Evolutionary conservation across 257 asterid genomes (phyloP).

Genomic region (Penstemon barbatus): DNA sequence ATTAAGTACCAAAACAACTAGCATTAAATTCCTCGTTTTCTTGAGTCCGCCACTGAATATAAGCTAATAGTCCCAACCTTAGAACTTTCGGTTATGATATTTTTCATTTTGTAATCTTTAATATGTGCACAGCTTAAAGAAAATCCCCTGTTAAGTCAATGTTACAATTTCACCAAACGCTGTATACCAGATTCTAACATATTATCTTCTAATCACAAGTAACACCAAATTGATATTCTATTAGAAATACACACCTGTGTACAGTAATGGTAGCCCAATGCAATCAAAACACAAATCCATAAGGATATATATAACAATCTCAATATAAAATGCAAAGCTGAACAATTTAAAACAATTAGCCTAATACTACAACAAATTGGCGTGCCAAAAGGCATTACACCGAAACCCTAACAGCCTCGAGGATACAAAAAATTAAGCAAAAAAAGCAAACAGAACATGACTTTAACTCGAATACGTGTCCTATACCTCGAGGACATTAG

Average conservation of each 20-base stretch:
- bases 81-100: not conserved
- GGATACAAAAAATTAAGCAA: not conserved
- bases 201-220: conserved; percentile 1
- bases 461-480: not conserved
- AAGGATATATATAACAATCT: not conserved
- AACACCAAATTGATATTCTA: not conserved
- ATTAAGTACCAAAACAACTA: not conserved
- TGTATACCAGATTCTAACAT: not conserved
- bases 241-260: not conserved
- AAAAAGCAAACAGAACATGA: not conserved
- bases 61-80: not conserved
- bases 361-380: conserved; percentile 3
- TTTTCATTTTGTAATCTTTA: not conserved
- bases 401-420: conserved; percentile 24
- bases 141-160: not conserved
- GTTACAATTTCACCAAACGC: not conserved
- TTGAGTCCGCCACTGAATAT: not conserved
- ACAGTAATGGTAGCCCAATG: not conserved
- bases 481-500: conserved; percentile 64
- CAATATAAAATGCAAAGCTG: not conserved
- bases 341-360: not conserved
- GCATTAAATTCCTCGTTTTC: not conserved
- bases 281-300: not conserved
- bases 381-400: conserved; percentile 3
- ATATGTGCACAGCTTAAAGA: not conserved